phyloP scores from a whole-genome alignment of 495 filamentous ascomycete genomes.

The Penicillium riverlandense region DNA sequence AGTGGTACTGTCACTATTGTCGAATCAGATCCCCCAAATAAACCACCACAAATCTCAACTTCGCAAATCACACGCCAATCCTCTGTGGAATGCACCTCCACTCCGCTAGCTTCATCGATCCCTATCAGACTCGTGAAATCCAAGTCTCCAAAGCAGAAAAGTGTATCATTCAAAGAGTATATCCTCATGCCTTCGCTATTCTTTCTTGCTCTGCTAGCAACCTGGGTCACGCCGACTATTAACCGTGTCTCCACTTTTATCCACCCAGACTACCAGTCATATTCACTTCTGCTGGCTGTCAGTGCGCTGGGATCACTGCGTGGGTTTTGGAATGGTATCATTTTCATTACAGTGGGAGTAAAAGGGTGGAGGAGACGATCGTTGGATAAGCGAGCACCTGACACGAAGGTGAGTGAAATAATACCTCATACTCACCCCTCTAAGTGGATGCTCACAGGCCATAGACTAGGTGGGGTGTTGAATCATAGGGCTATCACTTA shows the following conservation, averaged over 20 bases:
- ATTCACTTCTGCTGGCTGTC: slow-evolving; percentile 31
- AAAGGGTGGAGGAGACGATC: slow-evolving; percentile 25
- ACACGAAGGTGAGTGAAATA: neutral
- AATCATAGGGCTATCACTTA: too few species aligned
- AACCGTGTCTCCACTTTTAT: slow-evolving; percentile 32
- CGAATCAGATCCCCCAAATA: slow-evolving; percentile 1
- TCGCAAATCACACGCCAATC: slow-evolving; percentile 5
- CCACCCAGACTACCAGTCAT: slow-evolving; percentile 21
- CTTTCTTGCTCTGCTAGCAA: slow-evolving; percentile 35
- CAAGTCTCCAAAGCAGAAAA: slow-evolving; percentile 12
- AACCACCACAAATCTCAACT: neutral
- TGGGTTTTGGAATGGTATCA: slow-evolving; percentile 43
- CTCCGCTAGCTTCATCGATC: neutral
- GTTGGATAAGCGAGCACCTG: neutral
- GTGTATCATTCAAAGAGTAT: slow-evolving; percentile 38
- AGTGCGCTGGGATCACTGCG: slow-evolving; percentile 33
- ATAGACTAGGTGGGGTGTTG: too few species aligned
- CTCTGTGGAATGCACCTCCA: slow-evolving; percentile 3
- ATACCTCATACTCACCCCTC: too few species aligned
- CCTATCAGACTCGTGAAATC: neutral
- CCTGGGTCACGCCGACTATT: slow-evolving; percentile 39
- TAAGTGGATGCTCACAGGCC: too few species aligned
- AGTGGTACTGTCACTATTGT: slow-evolving; percentile 8
- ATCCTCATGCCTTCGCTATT: slow-evolving; percentile 43
- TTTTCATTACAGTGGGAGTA: slow-evolving; percentile 35